Evolutionary conservation across 768 basidiomycete genomes (phyloP).

Genomic region (Gymnopilus dilepis): DNA sequence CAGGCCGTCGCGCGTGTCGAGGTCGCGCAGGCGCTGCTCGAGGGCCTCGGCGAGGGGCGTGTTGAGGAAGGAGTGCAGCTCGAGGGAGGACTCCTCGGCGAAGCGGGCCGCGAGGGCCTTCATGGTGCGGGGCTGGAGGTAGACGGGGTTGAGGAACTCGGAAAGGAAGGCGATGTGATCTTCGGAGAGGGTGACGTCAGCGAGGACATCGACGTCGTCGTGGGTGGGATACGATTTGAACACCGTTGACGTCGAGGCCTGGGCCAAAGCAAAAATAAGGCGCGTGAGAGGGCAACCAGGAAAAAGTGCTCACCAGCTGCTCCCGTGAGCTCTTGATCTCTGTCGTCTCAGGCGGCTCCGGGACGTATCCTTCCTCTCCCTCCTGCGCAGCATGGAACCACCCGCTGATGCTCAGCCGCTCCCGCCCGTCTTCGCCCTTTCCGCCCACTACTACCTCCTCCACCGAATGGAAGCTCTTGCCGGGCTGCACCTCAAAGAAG

Average conservation of each 20-base stretch:
- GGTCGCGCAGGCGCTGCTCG: slow-evolving; percentile 64
- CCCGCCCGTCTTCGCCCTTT: slow-evolving; percentile 65
- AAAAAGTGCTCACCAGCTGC: slow-evolving; percentile 71
- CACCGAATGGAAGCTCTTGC: slow-evolving; percentile 94
- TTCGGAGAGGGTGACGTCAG: slow-evolving; percentile 57
- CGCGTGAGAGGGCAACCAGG: slow-evolving; percentile 1
- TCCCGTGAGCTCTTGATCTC: slow-evolving; percentile 83
- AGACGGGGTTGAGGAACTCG: slow-evolving; percentile 87
- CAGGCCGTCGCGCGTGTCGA: slow-evolving; percentile 69
- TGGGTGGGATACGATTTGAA: slow-evolving; percentile 60
- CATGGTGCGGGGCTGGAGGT: slow-evolving; percentile 84
- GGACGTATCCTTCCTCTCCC: slow-evolving; percentile 86
- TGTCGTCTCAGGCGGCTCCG: slow-evolving; percentile 44
- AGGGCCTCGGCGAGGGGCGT: slow-evolving; percentile 71
- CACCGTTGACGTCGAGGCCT: slow-evolving; percentile 67
- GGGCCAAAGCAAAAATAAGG: slow-evolving; percentile 18
- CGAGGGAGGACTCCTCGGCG: slow-evolving; percentile 83
- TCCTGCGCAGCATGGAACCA: slow-evolving; percentile 96
- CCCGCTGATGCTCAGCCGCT: slow-evolving; percentile 88
- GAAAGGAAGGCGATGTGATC: slow-evolving; percentile 75
- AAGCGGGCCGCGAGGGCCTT: slow-evolving; percentile 81
- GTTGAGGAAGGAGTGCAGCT: slow-evolving; percentile 86
- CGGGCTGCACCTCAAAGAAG: slow-evolving; percentile 93
- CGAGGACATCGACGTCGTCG: slow-evolving; percentile 53
- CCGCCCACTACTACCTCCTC: slow-evolving; percentile 93